These are phyloP conservation scores for Paspalum notatum DNA, from an alignment of 176 grass and related monocot species.

Conservation along the genomic window DNA sequence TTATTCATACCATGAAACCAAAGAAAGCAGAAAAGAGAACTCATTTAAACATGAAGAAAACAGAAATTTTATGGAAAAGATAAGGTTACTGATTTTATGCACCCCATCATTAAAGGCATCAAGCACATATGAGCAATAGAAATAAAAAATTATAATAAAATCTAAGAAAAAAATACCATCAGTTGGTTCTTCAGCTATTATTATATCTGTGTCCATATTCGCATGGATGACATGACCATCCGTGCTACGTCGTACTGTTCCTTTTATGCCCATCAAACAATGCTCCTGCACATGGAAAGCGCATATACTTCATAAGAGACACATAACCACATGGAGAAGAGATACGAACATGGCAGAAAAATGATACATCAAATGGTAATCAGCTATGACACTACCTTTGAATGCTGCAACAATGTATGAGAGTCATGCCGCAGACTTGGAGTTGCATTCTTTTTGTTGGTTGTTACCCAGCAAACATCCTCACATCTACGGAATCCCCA, in stretches of 20 bases:
- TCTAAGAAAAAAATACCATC: conserved; percentile 64
- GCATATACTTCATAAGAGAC: conserved; percentile 36
- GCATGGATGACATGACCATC: conserved; percentile 98
- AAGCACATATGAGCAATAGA: conserved; percentile 15
- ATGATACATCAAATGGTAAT: conserved; percentile 16
- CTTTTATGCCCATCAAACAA: conserved; percentile 99
- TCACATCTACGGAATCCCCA: conserved; percentile 99
- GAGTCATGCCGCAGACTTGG: conserved; percentile 87
- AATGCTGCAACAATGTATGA: conserved; percentile 85
- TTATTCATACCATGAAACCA: conserved; percentile 13
- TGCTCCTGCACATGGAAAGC: conserved; percentile 78
- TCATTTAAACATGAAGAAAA: background rate
- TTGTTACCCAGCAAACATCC: conserved; percentile 96
- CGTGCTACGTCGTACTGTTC: conserved; percentile 95
- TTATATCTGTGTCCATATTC: conserved; percentile 98
- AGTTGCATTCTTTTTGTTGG: conserved; percentile 94
- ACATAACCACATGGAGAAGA: background rate
- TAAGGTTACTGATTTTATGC: background rate
- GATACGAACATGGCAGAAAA: background rate
- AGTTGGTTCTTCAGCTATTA: conserved; percentile 89
- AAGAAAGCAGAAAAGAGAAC: conserved; percentile 32
- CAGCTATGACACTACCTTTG: conserved; percentile 55
- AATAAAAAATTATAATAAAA: conserved; percentile 10
- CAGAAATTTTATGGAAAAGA: background rate
- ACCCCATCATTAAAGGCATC: conserved; percentile 3